A percentile compares a stretch with the other conserved stretches of the same genome.
Conservation (phyloP, 345 rosid genomes). For the Lumnitzera racemosa region DNA sequence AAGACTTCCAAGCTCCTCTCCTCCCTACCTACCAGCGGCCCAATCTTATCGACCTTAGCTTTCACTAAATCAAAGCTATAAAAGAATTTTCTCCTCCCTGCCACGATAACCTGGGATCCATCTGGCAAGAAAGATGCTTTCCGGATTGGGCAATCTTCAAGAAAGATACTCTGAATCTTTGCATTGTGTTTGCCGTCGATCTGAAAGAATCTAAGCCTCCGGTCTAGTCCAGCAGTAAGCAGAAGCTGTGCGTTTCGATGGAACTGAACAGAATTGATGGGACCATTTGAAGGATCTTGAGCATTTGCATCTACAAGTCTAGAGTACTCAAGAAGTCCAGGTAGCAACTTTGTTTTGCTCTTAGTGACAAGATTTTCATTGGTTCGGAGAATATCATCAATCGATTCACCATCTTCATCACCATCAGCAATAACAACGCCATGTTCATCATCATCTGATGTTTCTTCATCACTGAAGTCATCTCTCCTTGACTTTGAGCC, state of each 20-base stretch:
- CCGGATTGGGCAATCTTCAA: slow-evolving; percentile 75
- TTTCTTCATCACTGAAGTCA: slow-evolving; percentile 27
- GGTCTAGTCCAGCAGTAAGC: slow-evolving; percentile 72
- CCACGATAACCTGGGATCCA: slow-evolving; percentile 82
- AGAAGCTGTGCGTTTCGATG: slow-evolving; percentile 83
- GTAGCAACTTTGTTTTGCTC: slow-evolving; percentile 38
- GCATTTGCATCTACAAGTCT: slow-evolving; percentile 80
- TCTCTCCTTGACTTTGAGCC: slow-evolving; percentile 21
- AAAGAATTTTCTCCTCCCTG: slow-evolving; percentile 91
- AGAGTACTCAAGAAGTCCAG: slow-evolving; percentile 77
- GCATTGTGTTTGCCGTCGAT: slow-evolving; percentile 92
- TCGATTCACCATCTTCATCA: slow-evolving; percentile 26
- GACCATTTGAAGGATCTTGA: slow-evolving; percentile 64
- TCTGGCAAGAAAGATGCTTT: slow-evolving; percentile 80
- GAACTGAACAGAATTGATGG: slow-evolving; percentile 76
- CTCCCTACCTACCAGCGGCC: slow-evolving; percentile 90
- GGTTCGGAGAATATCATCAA: slow-evolving; percentile 59
- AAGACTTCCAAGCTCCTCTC: slow-evolving; percentile 92
- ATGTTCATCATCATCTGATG: slow-evolving; percentile 43
- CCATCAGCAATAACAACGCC: slow-evolving; percentile 20
- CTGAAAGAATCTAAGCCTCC: slow-evolving; percentile 70
- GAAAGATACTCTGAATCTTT: slow-evolving; percentile 75
- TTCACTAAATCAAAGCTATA: slow-evolving; percentile 82
- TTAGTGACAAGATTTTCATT: slow-evolving; percentile 78
- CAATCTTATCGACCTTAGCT: slow-evolving; percentile 70